Conservation (phyloP, 495 filamentous ascomycete genomes). For the Tuber umbilicatum region DNA sequence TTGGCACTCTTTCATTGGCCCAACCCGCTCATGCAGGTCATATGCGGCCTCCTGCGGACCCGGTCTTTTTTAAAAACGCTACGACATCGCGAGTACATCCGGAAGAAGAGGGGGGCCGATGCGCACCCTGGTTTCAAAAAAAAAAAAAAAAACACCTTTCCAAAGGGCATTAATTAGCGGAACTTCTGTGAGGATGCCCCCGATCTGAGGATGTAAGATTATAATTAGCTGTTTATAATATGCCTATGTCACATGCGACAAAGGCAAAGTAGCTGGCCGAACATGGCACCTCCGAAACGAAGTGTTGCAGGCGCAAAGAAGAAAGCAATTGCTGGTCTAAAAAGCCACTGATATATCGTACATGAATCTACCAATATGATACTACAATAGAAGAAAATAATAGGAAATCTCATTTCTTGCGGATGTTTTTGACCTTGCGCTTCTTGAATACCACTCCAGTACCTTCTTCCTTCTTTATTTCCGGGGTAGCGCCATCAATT, state of each 20-base stretch:
- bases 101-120: not conserved
- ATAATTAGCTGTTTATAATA: not conserved
- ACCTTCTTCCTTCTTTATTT: conserved; percentile 34
- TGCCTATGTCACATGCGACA: not conserved
- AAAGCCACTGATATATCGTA: not conserved
- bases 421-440: conserved; percentile 71
- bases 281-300: not conserved
- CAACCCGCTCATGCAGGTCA: no score
- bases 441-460: conserved; percentile 76
- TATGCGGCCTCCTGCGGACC: no score
- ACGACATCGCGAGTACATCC: no score
- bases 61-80: no score
- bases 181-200: not conserved
- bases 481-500: conserved; percentile 36
- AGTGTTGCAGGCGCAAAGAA: not conserved
- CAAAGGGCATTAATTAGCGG: not conserved
- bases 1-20: no score
- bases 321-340: not conserved
- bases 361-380: not conserved
- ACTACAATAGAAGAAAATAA: not conserved
- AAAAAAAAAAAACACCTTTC: not conserved
- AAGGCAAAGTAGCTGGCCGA: not conserved
- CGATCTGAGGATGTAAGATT: not conserved
- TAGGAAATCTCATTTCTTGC: conserved; percentile 45
- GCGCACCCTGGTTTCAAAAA: not conserved